Evolutionary conservation across 2,329 filamentous ascomycete species (phyloP).

Genomic region (Fusarium odoratissimum): DNA sequence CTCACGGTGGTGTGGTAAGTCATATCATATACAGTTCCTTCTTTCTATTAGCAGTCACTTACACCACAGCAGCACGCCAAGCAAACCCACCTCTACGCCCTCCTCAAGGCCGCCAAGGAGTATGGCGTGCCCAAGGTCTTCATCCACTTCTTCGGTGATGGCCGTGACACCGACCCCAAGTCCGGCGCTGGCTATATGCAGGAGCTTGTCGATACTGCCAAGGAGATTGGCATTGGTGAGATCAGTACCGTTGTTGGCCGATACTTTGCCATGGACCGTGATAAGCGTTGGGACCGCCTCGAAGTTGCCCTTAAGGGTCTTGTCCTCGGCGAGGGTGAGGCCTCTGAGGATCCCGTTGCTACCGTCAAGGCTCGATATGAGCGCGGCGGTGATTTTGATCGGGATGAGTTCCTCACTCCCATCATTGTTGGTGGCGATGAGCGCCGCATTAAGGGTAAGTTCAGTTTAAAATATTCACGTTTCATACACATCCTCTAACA

Average conservation of each 20-base stretch:
- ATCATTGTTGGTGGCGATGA: slow-evolving; percentile 94
- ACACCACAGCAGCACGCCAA: slow-evolving; percentile 78
- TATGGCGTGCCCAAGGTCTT: slow-evolving; percentile 89
- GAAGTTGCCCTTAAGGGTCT: slow-evolving; percentile 91
- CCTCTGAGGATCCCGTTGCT: slow-evolving; percentile 83
- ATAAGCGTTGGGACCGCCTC: slow-evolving; percentile 98
- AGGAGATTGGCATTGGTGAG: slow-evolving; percentile 88
- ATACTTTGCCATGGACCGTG: slow-evolving; percentile 99
- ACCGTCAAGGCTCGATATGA: slow-evolving; percentile 90
- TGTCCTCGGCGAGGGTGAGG: slow-evolving; percentile 86
- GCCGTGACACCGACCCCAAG: slow-evolving; percentile 97
- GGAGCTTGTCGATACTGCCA: slow-evolving; percentile 80
- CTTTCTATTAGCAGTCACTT: slow-evolving; percentile 8
- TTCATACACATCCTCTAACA: slow-evolving; percentile 8
- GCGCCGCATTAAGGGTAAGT: slow-evolving; percentile 81
- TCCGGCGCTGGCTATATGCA: slow-evolving; percentile 89
- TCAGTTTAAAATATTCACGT: background rate
- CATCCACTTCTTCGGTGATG: slow-evolving; percentile 99
- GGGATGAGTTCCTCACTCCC: slow-evolving; percentile 97
- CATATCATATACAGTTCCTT: slow-evolving; percentile 2
- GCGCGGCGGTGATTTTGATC: slow-evolving; percentile 75
- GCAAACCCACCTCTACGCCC: slow-evolving; percentile 89
- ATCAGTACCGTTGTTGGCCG: slow-evolving; percentile 93
- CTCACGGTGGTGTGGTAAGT: slow-evolving; percentile 88
- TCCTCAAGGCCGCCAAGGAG: slow-evolving; percentile 91